Evolutionary conservation across 2,329 filamentous ascomycete genomes (phyloP).

Genomic region (Stagonosporopsis cucurbitacearum): DNA sequence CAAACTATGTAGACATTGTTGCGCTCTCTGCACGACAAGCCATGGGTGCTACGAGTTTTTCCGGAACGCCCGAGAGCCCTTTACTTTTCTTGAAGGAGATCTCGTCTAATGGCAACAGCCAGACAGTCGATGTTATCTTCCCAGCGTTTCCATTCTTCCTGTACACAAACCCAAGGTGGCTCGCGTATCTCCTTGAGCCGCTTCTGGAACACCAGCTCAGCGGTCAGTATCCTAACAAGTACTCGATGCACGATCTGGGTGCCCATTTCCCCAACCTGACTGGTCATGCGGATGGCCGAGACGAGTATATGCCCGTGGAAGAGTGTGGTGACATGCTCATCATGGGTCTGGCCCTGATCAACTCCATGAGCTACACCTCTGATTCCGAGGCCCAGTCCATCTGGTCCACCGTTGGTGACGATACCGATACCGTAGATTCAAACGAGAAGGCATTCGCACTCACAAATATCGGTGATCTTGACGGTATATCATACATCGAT

Average conservation of each 20-base stretch:
- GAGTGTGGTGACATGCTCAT: conserved; percentile 85
- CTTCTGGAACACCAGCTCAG: conserved; percentile 81
- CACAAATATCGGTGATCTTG: conserved; percentile 54
- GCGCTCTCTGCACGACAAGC: conserved; percentile 80
- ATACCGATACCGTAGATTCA: conserved; percentile 26
- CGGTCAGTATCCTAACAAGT: conserved; percentile 83
- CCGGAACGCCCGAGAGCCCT: conserved; percentile 72
- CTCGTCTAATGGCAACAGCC: conserved; percentile 82
- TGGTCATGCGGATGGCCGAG: conserved; percentile 71
- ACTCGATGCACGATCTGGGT: conserved; percentile 79
- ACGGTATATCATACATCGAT: conserved; percentile 66
- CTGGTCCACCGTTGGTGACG: conserved; percentile 58
- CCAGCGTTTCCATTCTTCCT: conserved; percentile 86
- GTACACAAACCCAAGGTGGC: conserved; percentile 82
- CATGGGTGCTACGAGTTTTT: conserved; percentile 77
- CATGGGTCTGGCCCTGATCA: conserved; percentile 79
- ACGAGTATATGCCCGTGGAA: conserved; percentile 79
- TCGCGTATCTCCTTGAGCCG: conserved; percentile 79
- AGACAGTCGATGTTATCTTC: conserved; percentile 88
- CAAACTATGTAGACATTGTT: conserved; percentile 78
- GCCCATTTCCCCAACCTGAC: conserved; percentile 78
- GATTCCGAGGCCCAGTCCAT: conserved; percentile 63
- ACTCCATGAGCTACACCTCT: conserved; percentile 71
- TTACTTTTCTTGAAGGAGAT: conserved; percentile 86
- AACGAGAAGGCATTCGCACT: conserved; percentile 57